Base-by-base conservation (phyloP, 305 asterid genomes). In the Solanum hybrid region DNA sequence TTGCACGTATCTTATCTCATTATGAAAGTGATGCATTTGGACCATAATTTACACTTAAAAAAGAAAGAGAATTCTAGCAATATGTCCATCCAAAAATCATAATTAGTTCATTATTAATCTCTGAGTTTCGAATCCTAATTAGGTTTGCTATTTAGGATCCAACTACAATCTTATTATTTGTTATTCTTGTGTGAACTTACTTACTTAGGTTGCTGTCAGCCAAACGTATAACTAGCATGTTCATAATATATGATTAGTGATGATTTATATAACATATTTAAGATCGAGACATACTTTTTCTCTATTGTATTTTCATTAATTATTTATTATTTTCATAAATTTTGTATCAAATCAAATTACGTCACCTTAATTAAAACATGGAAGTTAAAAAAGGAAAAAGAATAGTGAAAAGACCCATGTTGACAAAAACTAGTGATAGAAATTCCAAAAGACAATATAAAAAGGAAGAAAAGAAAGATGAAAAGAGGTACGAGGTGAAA, bases 1-100 rank as follows among this genome's bases (percentile, higher is more conserved):
- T 26, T 87, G 89, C 83, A 87, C 89, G 89, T 87, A 87, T 87
- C 83, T 87, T 33, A 87, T 87, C 83, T 87, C 31, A 46, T 87
- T 67, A 16, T 18, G 87, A 83, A 83, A 24, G 83, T 28, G 87
- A 83, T 83, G 28, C 6, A 61, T 46, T 42, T 51, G 74, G 74
- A 83, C 73, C 39, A 83, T 83, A 28, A 29, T 83, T 83, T 46
- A 46, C 73, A 83, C 87, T 83, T 83, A 10, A 34, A 34, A 28
- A 83, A 9, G 24, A 16, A 29, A 29, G 36, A 29, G 8, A 28
- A 42, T 42, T 28, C 39, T 28, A 42, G 73, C 26, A 26, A 26
- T 42, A 14, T 46, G 39, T 83, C 20, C 28, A 6, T 42, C 2
- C 4, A 29, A 42, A 83, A 83, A 83, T 61, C 20, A 40, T 33